phyloP scores from a whole-genome alignment of 306 rosid species.

The Crotalaria pallida region DNA sequence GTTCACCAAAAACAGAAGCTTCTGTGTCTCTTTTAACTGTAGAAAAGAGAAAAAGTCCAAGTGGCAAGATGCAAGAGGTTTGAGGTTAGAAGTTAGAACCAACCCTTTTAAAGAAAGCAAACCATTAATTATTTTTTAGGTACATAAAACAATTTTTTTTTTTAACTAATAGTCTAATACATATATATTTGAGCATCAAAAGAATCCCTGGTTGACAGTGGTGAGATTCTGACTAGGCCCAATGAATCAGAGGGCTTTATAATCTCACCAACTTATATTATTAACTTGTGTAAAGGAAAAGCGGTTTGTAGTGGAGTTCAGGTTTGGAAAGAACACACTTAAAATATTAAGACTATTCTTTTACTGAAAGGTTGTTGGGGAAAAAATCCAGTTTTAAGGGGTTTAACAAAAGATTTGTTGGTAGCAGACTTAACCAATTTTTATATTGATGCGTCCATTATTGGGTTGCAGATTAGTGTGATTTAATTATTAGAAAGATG shows the following conservation, averaged over 20 bases:
- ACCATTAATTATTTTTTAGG: neutral
- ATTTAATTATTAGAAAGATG: constrained; percentile 59
- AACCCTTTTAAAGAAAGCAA: constrained; percentile 15
- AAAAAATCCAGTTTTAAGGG: constrained; percentile 60
- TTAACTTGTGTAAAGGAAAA: constrained; percentile 31
- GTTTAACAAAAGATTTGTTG: constrained; percentile 47
- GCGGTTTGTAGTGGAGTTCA: constrained; percentile 66
- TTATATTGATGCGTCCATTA: constrained; percentile 48
- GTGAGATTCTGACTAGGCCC: constrained; percentile 95
- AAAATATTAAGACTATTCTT: constrained; percentile 28
- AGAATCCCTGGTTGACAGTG: constrained; percentile 85
- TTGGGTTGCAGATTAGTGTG: constrained; percentile 47
- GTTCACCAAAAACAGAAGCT: constrained; percentile 42
- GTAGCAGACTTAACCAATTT: constrained; percentile 33
- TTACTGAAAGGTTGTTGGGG: constrained; percentile 41
- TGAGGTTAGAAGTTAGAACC: constrained; percentile 50
- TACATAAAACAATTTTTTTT: neutral
- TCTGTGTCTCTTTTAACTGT: constrained; percentile 25
- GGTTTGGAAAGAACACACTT: constrained; percentile 66
- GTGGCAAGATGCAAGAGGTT: constrained; percentile 17
- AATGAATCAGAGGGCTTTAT: constrained; percentile 58
- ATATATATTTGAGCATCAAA: constrained; percentile 35
- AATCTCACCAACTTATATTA: constrained; percentile 49
- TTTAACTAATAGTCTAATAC: too few relatives aligned
- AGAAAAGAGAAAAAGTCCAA: constrained; percentile 3